These are phyloP conservation scores for Phalaenopsis aphrodite DNA, from an alignment of 106 monocot species.

Conservation along the genomic window DNA sequence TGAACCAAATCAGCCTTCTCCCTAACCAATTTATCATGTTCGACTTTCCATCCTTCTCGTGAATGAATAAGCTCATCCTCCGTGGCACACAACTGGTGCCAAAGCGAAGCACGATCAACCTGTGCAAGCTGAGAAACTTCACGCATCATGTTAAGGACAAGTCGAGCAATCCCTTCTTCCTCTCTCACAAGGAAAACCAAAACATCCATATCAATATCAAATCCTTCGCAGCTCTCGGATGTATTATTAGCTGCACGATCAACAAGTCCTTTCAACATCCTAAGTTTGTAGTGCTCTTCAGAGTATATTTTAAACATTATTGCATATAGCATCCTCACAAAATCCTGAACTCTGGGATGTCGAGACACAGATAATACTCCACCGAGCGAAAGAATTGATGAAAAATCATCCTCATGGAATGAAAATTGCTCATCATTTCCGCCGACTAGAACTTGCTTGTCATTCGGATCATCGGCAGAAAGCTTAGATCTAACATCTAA, in stretches of 20 bases:
- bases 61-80: conserved; percentile 75
- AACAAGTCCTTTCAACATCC: conserved; percentile 79
- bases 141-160: conserved; percentile 74
- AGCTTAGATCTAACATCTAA: conserved; percentile 27
- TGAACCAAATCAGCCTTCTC: conserved; percentile 55
- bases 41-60: conserved; percentile 52
- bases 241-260: conserved; percentile 72
- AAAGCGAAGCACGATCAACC: conserved; percentile 75
- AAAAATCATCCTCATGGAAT: conserved; percentile 60
- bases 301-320: conserved; percentile 81
- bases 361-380: conserved; percentile 72
- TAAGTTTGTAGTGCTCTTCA: conserved; percentile 58
- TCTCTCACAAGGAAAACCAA: conserved; percentile 78
- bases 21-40: conserved; percentile 40
- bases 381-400: conserved; percentile 57
- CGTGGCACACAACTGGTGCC: conserved; percentile 71
- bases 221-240: conserved; percentile 48
- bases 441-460: conserved; percentile 24
- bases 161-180: conserved; percentile 68
- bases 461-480: conserved; percentile 26
- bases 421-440: conserved; percentile 29
- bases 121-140: conserved; percentile 69
- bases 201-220: conserved; percentile 86
- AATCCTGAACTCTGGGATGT: conserved; percentile 61
- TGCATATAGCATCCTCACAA: conserved; percentile 88